phyloP scores from a whole-genome alignment of 2,329 filamentous ascomycete genomes.

The Fusarium brevicatenulatum region DNA sequence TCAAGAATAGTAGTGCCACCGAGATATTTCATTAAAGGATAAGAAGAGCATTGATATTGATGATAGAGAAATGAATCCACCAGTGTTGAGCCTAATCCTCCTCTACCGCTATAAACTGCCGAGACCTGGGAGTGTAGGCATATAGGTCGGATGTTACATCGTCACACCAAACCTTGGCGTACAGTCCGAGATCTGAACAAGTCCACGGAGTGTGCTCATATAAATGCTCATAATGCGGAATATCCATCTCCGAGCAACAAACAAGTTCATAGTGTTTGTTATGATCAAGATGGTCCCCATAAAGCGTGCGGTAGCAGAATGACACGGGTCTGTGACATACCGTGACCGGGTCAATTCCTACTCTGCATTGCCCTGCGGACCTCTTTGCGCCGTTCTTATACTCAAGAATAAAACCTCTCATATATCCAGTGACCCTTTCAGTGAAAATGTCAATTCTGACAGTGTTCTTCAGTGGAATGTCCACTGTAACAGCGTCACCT shows the following conservation, averaged over 20 bases:
- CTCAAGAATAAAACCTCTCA: not conserved
- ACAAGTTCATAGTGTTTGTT: not conserved
- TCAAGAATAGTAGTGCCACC: not conserved
- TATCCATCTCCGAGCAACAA: not conserved
- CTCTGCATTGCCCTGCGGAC: not conserved
- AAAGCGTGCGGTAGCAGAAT: not conserved
- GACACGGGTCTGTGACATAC: not conserved
- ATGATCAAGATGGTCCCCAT: not conserved
- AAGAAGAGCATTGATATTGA: not conserved
- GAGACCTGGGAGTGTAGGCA: not conserved
- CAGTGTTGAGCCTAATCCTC: not conserved
- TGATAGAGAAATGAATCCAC: not conserved
- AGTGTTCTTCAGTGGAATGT: not conserved
- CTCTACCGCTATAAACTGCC: not conserved
- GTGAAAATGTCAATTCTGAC: not conserved
- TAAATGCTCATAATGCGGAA: not conserved
- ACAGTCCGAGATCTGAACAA: not conserved
- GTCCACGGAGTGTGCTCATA: not conserved
- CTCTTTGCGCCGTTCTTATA: not conserved
- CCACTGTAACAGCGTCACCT: not conserved
- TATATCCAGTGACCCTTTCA: not conserved
- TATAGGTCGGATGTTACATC: not conserved
- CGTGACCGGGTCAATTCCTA: not conserved
- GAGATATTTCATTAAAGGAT: not conserved
- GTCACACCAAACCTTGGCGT: not conserved